These are phyloP conservation scores for Phylloboletellus chloephorus DNA, from an alignment of 1,284 basidiomycete genomes.

Conservation along the genomic window DNA sequence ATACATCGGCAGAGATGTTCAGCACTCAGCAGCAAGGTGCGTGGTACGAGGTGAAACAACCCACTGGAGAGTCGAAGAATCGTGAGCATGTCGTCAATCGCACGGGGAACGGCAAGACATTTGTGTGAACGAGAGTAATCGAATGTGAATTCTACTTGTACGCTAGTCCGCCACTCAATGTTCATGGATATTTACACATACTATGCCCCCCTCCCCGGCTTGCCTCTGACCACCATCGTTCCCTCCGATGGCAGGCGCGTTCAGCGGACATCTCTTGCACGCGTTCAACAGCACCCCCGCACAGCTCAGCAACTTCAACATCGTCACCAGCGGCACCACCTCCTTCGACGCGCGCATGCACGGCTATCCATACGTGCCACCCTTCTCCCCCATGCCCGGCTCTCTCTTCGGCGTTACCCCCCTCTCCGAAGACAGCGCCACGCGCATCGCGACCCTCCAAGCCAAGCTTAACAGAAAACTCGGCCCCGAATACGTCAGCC, in stretches of 20 bases:
- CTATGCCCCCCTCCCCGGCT: not conserved
- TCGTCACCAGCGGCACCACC: constrained; percentile 49
- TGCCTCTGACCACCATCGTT: constrained; percentile 8
- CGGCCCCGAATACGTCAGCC: constrained; percentile 90
- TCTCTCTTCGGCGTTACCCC: constrained; percentile 18
- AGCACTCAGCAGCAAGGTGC: too few relatives aligned
- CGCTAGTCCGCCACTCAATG: too few relatives aligned
- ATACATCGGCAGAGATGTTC: too few relatives aligned
- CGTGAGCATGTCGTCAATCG: too few relatives aligned
- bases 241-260: constrained; percentile 28
- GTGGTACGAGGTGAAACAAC: too few relatives aligned
- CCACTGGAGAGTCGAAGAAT: too few relatives aligned
- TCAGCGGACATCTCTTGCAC: constrained; percentile 31
- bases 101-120: too few relatives aligned
- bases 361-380: constrained; percentile 29
- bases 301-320: constrained; percentile 16
- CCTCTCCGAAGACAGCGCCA: constrained; percentile 51
- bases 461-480: constrained; percentile 82
- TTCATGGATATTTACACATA: too few relatives aligned
- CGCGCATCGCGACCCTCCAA: constrained; percentile 71
- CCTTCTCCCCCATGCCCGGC: not conserved
- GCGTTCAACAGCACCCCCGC: constrained; percentile 19
- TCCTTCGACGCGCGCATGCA: constrained; percentile 56
- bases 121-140: too few relatives aligned
- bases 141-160: too few relatives aligned